Percentiles rank a stretch among this genome's conserved stretches.
These are phyloP conservation scores for Globisporangium radiosum DNA, from an alignment of 352 stramenopile species.

Conservation along the genomic window DNA sequence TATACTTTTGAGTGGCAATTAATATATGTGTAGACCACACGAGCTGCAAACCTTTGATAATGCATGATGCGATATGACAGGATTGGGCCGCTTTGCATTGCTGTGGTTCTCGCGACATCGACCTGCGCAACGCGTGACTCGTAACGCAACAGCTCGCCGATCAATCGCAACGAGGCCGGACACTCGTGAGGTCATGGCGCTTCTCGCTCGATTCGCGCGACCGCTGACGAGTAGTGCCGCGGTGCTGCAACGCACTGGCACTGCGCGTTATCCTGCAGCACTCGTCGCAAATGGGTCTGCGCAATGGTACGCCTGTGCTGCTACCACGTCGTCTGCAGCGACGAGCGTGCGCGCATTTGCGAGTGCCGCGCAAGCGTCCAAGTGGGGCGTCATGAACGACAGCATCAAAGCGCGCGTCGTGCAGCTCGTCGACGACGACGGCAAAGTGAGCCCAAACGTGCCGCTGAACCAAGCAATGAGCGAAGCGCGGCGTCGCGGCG, in stretches of 20 bases:
- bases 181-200: neutral
- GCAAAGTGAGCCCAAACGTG: conserved; percentile 39
- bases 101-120: too few species aligned
- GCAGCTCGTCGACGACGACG: conserved; percentile 47
- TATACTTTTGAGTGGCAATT: too few species aligned
- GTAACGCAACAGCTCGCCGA: neutral
- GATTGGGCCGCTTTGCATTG: too few species aligned
- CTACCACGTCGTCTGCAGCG: neutral
- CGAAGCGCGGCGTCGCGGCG: conserved; percentile 31
- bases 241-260: neutral
- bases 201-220: neutral
- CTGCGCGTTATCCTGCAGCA: too few species aligned
- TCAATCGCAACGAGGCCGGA: neutral
- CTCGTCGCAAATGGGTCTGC: neutral
- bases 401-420: conserved; percentile 48
- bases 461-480: conserved; percentile 44
- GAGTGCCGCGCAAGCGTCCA: conserved; percentile 14
- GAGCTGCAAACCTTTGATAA: too few species aligned
- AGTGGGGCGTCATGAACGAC: conserved; percentile 56
- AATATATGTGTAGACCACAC: too few species aligned
- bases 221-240: neutral
- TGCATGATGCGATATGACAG: too few species aligned
- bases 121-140: too few species aligned
- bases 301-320: neutral
- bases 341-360: neutral